Conservation (phyloP, 805 yeast species). For the Candida nonsorbophila region DNA sequence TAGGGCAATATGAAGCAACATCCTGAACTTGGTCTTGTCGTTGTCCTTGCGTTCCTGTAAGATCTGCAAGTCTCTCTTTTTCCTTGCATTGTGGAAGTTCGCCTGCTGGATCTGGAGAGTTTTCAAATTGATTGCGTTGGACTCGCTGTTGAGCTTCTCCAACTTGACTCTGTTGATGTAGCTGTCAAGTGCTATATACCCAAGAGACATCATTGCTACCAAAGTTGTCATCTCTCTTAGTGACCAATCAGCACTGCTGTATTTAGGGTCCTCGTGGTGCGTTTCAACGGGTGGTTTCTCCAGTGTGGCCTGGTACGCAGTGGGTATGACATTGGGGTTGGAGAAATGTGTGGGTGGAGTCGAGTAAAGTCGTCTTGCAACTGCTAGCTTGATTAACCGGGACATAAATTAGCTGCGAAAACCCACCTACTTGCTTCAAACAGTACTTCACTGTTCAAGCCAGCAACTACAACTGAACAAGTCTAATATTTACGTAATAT, state of each 20-base stretch:
- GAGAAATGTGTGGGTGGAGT: not conserved
- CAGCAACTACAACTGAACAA: no score
- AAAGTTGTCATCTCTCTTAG: conserved; percentile 37
- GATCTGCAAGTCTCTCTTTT: conserved; percentile 48
- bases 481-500: no score
- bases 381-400: no score
- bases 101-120: conserved; percentile 40
- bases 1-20: conserved; percentile 64
- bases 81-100: conserved; percentile 45
- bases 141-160: conserved; percentile 28
- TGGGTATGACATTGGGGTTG: no score
- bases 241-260: conserved; percentile 7
- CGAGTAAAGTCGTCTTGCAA: no score
- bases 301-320: no score
- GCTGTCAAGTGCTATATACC: conserved; percentile 49
- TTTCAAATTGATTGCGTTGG: conserved; percentile 31
- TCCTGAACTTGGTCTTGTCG: conserved; percentile 47
- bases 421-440: no score
- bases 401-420: no score
- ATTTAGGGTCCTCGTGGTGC: no score
- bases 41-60: conserved; percentile 46
- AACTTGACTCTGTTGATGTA: conserved; percentile 36
- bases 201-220: conserved; percentile 37
- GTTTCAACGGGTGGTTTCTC: no score
- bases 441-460: no score